Conservation (phyloP, 2,329 filamentous ascomycete genomes). For the Coniochaeta sp. region DNA sequence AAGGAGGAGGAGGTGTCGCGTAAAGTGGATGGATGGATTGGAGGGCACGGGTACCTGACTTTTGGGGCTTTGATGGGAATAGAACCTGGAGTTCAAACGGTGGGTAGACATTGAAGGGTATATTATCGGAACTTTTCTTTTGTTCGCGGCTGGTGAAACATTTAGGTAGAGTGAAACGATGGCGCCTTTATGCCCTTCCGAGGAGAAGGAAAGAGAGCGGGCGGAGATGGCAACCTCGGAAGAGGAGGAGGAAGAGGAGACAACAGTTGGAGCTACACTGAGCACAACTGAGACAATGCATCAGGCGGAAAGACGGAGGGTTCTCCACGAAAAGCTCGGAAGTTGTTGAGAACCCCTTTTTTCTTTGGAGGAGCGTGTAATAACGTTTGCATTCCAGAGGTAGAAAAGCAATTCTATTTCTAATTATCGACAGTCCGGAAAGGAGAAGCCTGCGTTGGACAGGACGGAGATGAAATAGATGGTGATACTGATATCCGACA, state of each 20-base stretch:
- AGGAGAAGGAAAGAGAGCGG: neutral
- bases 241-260: neutral
- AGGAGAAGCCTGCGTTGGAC: neutral
- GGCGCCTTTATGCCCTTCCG: neutral
- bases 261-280: no score
- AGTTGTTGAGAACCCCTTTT: neutral
- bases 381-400: neutral
- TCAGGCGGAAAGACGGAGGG: neutral
- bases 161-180: neutral
- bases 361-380: no score
- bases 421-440: no score
- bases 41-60: neutral
- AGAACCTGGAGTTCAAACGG: no score
- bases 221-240: no score
- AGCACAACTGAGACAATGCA: slow-evolving; percentile 1
- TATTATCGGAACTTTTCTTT: neutral
- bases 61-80: no score
- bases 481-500: neutral
- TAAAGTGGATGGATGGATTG: neutral
- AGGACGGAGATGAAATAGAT: neutral
- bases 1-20: no score
- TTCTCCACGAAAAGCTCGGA: no score
- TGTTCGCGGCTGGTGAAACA: neutral
- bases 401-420: neutral
- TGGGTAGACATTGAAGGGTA: no score